Evolutionary conservation across 116 monocot genomes (phyloP).

Genomic region (Phalaenopsis hybrid): DNA sequence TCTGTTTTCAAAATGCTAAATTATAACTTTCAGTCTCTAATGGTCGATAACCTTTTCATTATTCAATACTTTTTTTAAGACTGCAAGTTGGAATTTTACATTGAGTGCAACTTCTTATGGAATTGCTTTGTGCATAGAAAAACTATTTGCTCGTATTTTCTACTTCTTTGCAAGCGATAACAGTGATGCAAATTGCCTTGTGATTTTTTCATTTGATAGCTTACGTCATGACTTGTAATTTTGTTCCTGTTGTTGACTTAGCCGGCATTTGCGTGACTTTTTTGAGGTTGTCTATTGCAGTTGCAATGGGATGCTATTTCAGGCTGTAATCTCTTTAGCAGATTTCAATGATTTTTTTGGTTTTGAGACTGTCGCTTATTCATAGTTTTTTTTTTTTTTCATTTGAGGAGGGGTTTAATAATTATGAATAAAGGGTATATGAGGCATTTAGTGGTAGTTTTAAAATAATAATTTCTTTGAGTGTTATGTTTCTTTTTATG

Average conservation of each 20-base stretch:
- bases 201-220: too few species aligned
- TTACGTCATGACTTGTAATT: neutral
- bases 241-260: neutral
- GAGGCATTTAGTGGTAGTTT: neutral
- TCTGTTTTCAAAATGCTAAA: neutral
- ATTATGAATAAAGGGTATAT: neutral
- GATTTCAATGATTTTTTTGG: neutral
- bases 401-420: neutral
- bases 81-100: neutral
- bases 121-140: neutral
- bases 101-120: neutral
- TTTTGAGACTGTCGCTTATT: too few species aligned
- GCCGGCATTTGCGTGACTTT: neutral
- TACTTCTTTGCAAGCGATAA: neutral
- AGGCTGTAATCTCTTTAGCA: neutral
- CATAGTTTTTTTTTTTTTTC: neutral
- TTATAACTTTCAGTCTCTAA: neutral
- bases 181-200: neutral
- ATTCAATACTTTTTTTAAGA: neutral
- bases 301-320: neutral
- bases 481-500: neutral
- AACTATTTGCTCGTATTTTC: neutral
- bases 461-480: neutral
- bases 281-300: neutral
- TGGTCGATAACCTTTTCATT: neutral